phyloP scores from a whole-genome alignment of 306 rosid genomes.

The Sindora glabra region DNA sequence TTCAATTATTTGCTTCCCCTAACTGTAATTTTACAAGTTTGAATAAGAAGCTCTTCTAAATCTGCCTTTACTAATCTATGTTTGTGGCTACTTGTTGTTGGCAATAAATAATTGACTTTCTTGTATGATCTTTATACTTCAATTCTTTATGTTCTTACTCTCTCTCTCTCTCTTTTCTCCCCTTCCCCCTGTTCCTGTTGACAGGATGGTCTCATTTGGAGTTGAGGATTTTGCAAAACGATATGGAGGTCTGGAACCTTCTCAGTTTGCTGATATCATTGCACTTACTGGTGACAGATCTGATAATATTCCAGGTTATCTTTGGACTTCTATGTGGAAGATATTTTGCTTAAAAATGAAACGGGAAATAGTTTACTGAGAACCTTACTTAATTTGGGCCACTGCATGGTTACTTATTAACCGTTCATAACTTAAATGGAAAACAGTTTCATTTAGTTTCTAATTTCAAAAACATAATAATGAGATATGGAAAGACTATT shows the following conservation, averaged over 20 bases:
- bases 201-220: constrained; percentile 92
- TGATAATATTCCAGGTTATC: constrained; percentile 90
- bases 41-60: too few relatives aligned
- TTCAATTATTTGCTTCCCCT: background rate
- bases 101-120: background rate
- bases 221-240: constrained; percentile 70
- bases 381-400: background rate
- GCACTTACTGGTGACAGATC: constrained; percentile 86
- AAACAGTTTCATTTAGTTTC: background rate
- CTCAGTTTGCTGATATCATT: constrained; percentile 83
- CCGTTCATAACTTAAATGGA: background rate
- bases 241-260: constrained; percentile 74
- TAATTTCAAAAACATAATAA: background rate
- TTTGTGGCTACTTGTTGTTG: background rate
- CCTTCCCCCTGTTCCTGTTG: constrained; percentile 3
- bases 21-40: too few relatives aligned
- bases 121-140: constrained; percentile 1
- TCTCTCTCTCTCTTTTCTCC: too few relatives aligned
- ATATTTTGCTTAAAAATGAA: background rate
- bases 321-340: constrained; percentile 12
- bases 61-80: background rate
- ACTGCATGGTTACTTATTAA: background rate
- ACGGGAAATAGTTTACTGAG: background rate
- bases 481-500: too few relatives aligned
- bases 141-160: background rate